Percentiles rank a stretch among this genome's conserved stretches.
phyloP scores from a whole-genome alignment of 2,329 filamentous ascomycete genomes.

The Cordyceps tenuipes region DNA sequence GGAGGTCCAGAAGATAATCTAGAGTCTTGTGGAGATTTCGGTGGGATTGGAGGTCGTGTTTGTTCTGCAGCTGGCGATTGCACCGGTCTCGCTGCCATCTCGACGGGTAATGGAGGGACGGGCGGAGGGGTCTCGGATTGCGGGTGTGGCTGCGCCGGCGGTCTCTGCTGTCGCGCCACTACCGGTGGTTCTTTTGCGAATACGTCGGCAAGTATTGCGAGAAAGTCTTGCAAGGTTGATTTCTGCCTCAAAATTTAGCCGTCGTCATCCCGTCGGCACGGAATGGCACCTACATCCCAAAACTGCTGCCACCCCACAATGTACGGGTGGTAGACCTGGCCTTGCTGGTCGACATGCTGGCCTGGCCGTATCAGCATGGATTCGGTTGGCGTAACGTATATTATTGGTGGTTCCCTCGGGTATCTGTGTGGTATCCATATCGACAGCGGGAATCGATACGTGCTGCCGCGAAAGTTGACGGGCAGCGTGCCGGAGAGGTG shows the following conservation, averaged over 20 bases:
- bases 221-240: conserved; percentile 74
- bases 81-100: conserved; percentile 41
- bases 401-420: conserved; percentile 74
- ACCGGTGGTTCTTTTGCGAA: conserved; percentile 95
- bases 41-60: conserved; percentile 42
- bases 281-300: conserved; percentile 71
- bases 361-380: conserved; percentile 86
- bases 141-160: conserved; percentile 25
- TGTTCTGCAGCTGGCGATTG: conserved; percentile 26
- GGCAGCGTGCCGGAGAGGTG: conserved; percentile 82
- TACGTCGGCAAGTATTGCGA: conserved; percentile 73
- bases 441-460: conserved; percentile 84
- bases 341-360: conserved; percentile 90
- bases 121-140: conserved; percentile 48
- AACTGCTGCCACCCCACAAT: conserved; percentile 81
- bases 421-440: conserved; percentile 92
- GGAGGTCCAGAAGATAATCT: conserved; percentile 21
- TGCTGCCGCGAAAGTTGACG: conserved; percentile 80
- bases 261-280: background rate
- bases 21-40: conserved; percentile 37
- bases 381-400: conserved; percentile 81
- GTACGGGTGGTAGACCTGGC: conserved; percentile 92
- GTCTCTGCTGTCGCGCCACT: conserved; percentile 57
- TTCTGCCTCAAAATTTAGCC: conserved; percentile 44
- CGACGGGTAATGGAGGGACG: conserved; percentile 63